phyloP scores from a whole-genome alignment of 2,329 filamentous ascomycete genomes.

The Hymenoscyphus scutula region DNA sequence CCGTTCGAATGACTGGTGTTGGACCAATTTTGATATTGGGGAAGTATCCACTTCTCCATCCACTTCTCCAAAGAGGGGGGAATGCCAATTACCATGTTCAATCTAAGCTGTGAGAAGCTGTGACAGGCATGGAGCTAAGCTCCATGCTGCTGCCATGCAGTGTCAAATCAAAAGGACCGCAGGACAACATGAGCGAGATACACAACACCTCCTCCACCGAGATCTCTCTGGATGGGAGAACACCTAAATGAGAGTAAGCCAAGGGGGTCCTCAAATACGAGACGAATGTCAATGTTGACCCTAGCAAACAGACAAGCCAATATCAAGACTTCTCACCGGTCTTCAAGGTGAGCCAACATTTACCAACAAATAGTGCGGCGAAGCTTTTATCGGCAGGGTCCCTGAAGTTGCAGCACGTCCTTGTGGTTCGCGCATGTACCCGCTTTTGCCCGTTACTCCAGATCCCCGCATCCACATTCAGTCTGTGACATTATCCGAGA shows the following conservation, averaged over 20 bases:
- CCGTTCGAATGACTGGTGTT: constrained; percentile 5
- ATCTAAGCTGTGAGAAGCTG: background rate
- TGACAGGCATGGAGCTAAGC: background rate
- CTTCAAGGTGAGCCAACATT: background rate
- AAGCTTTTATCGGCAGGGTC: too few species aligned
- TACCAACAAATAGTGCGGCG: background rate
- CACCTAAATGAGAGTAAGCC: too few species aligned
- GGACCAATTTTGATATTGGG: background rate
- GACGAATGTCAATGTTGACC: too few species aligned
- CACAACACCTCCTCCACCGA: too few species aligned
- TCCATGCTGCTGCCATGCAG: background rate
- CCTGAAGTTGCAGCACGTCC: background rate
- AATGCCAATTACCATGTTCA: background rate
- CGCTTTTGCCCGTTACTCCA: background rate
- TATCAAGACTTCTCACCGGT: too few species aligned
- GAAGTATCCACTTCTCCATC: background rate
- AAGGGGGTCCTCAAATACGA: too few species aligned
- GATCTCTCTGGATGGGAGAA: too few species aligned
- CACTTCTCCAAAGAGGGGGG: too few species aligned
- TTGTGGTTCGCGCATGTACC: background rate
- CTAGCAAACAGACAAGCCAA: too few species aligned
- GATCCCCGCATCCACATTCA: constrained; percentile 5
- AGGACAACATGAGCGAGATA: too few species aligned
- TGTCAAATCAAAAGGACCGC: background rate
- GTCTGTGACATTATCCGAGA: constrained; percentile 1